Evolutionary conservation across 2,329 filamentous ascomycete genomes (phyloP).

Genomic region (Fusarium torreyae): DNA sequence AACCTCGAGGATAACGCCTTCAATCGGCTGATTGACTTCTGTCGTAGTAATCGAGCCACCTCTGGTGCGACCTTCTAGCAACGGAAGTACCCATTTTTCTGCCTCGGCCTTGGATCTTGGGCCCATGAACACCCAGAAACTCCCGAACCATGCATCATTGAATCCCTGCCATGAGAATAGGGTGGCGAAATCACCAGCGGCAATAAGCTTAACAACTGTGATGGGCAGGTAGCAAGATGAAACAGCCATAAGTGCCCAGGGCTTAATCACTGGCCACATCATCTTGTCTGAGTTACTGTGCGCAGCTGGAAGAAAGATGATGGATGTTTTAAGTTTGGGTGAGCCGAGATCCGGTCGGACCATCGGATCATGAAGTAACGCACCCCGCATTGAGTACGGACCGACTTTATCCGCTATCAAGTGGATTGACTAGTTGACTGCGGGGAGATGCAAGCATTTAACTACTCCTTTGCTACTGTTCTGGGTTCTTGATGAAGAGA

Average conservation of each 20-base stretch:
- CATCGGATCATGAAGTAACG: too few species aligned
- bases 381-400: too few species aligned
- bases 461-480: too few species aligned
- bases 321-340: too few species aligned
- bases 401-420: too few species aligned
- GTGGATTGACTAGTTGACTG: too few species aligned
- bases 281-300: neutral
- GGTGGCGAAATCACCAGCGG: neutral
- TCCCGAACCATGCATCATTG: constrained; percentile 8
- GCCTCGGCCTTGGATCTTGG: constrained; percentile 1
- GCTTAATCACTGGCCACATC: neutral
- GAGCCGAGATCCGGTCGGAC: too few species aligned
- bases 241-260: constrained; percentile 2
- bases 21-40: neutral
- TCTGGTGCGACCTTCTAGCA: constrained; percentile 1
- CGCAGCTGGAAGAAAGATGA: too few species aligned
- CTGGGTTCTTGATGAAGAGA: too few species aligned
- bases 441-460: too few species aligned
- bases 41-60: neutral
- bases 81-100: neutral
- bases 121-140: constrained; percentile 3
- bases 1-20: constrained; percentile 6
- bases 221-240: neutral
- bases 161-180: constrained; percentile 10
- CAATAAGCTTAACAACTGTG: neutral